phyloP scores from a whole-genome alignment of 805 yeast species.

The Monosporozyma servazzii region DNA sequence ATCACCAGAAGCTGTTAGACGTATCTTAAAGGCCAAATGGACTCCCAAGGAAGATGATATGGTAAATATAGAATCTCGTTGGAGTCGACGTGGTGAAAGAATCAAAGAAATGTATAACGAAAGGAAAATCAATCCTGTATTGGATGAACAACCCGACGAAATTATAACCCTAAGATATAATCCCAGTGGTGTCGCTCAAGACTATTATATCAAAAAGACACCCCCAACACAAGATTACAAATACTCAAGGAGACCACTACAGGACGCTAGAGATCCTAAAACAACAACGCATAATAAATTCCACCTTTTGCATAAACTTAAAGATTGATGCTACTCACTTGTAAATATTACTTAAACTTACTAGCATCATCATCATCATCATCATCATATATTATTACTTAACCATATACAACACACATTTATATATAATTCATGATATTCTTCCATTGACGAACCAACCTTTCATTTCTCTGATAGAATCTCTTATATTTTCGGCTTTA shows the following conservation, averaged over 20 bases:
- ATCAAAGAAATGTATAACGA: slow-evolving; percentile 22
- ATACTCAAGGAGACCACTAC: neutral
- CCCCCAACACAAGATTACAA: neutral
- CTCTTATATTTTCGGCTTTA: slow-evolving; percentile 15
- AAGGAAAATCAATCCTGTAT: neutral
- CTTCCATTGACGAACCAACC: slow-evolving; percentile 35
- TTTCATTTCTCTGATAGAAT: slow-evolving; percentile 31
- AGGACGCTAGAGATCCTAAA: neutral
- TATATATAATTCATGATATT: slow-evolving; percentile 11
- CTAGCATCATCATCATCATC: neutral
- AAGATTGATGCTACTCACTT: neutral
- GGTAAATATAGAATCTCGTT: slow-evolving; percentile 38
- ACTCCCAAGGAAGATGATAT: slow-evolving; percentile 50
- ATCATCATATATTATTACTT: neutral
- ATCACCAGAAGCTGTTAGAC: slow-evolving; percentile 74
- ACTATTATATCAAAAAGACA: neutral
- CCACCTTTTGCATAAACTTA: neutral
- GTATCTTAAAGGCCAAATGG: slow-evolving; percentile 75
- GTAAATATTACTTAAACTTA: neutral
- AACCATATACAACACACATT: neutral
- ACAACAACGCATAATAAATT: neutral
- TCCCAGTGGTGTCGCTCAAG: neutral
- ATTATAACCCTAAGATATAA: neutral
- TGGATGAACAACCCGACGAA: neutral
- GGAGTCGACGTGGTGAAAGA: slow-evolving; percentile 41